Evolutionary conservation across 2,329 filamentous ascomycete genomes (phyloP).

Genomic region (Clarireedia hainanense): DNA sequence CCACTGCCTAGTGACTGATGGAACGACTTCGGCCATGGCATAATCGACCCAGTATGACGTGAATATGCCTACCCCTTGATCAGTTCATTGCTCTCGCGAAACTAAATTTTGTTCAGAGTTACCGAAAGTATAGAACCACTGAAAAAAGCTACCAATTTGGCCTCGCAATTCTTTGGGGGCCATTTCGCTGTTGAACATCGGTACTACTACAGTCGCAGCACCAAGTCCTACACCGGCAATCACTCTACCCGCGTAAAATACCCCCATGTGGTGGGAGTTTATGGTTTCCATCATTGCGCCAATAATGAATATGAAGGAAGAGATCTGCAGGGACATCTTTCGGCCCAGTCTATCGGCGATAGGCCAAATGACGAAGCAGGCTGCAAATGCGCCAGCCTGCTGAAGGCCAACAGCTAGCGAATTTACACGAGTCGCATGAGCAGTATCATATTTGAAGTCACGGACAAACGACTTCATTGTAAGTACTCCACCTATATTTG

Average conservation of each 20-base stretch:
- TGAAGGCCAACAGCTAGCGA: slow-evolving; percentile 42
- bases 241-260: slow-evolving; percentile 38
- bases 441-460: slow-evolving; percentile 35
- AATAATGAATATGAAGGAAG: slow-evolving; percentile 32
- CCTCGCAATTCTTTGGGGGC: slow-evolving; percentile 26
- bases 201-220: slow-evolving; percentile 36
- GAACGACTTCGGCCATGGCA: slow-evolving; percentile 35
- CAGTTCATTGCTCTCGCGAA: not conserved
- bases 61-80: not conserved
- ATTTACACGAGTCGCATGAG: slow-evolving; percentile 34
- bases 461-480: slow-evolving; percentile 36
- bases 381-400: slow-evolving; percentile 43
- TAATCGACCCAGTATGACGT: slow-evolving; percentile 39
- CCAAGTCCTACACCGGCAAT: slow-evolving; percentile 41
- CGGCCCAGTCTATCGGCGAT: slow-evolving; percentile 37
- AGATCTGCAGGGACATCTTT: slow-evolving; percentile 34
- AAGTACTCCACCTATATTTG: slow-evolving; percentile 36
- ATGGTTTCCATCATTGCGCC: slow-evolving; percentile 36
- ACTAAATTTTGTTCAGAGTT: slow-evolving; percentile 18
- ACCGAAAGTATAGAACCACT: slow-evolving; percentile 32
- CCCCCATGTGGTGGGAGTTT: slow-evolving; percentile 31
- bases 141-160: slow-evolving; percentile 25
- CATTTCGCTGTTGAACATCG: slow-evolving; percentile 37
- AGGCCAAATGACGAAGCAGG: slow-evolving; percentile 42
- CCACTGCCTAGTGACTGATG: slow-evolving; percentile 37